Evolutionary conservation across 805 yeast genomes (phyloP).

Genomic region (Barnettozyma botsteinii): DNA sequence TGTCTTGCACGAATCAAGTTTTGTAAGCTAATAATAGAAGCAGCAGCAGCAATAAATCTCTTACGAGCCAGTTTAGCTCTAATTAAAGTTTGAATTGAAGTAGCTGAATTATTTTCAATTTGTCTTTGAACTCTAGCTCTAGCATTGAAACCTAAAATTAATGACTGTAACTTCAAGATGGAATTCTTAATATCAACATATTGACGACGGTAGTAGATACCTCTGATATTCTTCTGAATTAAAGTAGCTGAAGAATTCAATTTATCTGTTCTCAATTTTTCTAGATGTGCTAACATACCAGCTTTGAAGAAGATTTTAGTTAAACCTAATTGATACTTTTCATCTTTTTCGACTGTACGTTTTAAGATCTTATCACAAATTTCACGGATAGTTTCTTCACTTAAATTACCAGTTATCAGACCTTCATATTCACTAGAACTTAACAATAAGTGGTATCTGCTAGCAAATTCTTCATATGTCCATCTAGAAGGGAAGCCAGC

Average conservation of each 20-base stretch:
- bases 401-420: constrained; percentile 46
- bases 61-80: constrained; percentile 51
- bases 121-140: constrained; percentile 53
- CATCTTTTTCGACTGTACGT: constrained; percentile 55
- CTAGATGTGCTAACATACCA: constrained; percentile 90
- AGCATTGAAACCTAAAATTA: constrained; percentile 55
- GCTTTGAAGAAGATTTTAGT: constrained; percentile 94
- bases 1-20: constrained; percentile 45
- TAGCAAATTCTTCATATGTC: constrained; percentile 90
- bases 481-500: constrained; percentile 98
- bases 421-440: constrained; percentile 64
- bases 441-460: constrained; percentile 79
- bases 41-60: constrained; percentile 24
- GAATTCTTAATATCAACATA: constrained; percentile 52
- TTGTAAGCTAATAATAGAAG: constrained; percentile 39
- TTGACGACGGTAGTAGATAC: constrained; percentile 53
- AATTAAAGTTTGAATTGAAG: constrained; percentile 59
- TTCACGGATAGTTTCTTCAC: constrained; percentile 51
- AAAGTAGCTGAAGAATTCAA: constrained; percentile 70
- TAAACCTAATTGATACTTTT: constrained; percentile 83
- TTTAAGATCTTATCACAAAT: constrained; percentile 64
- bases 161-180: constrained; percentile 51
- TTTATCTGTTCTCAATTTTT: constrained; percentile 76
- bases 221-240: constrained; percentile 80
- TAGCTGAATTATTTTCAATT: constrained; percentile 57